These are phyloP conservation scores for Datisca glomerata DNA, from an alignment of 306 rosid genomes.

Conservation along the genomic window DNA sequence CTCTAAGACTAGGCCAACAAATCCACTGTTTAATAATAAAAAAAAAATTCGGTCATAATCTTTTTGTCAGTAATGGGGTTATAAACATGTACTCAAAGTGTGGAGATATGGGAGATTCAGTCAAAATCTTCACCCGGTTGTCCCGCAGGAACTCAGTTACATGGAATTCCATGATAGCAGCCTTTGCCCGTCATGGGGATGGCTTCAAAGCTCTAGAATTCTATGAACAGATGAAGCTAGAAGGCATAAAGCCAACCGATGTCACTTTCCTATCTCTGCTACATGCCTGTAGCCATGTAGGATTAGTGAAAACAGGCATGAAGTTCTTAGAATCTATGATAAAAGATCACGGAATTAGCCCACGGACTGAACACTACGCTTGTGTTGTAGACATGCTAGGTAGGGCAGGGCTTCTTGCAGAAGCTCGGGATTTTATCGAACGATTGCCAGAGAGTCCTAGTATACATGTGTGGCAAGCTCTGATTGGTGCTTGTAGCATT, in stretches of 20 bases:
- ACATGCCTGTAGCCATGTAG: constrained; percentile 86
- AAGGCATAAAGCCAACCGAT: constrained; percentile 46
- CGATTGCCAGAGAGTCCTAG: constrained; percentile 42
- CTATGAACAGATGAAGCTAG: constrained; percentile 49
- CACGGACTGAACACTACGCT: constrained; percentile 65
- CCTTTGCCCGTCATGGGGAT: constrained; percentile 80
- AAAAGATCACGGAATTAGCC: constrained; percentile 47
- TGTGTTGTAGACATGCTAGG: constrained; percentile 91
- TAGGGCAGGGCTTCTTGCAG: constrained; percentile 62
- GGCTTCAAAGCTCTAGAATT: constrained; percentile 46
- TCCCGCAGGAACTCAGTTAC: constrained; percentile 47
- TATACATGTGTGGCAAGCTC: constrained; percentile 70
- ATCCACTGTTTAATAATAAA: constrained; percentile 52
- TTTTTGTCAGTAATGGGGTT: constrained; percentile 68
- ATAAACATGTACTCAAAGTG: constrained; percentile 91
- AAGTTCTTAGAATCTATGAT: constrained; percentile 58
- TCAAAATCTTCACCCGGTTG: constrained; percentile 42
- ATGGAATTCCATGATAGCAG: constrained; percentile 87
- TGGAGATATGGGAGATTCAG: constrained; percentile 53
- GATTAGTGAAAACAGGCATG: constrained; percentile 70
- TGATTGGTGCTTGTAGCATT: constrained; percentile 83
- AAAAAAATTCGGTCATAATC: constrained; percentile 45
- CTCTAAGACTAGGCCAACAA: constrained; percentile 64
- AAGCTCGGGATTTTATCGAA: constrained; percentile 53
- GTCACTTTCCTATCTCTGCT: constrained; percentile 77